Evolutionary conservation across 345 rosid genomes (phyloP), one percentile per base, ranked within the genome.

Genomic region (Syzygium aromaticum): DNA sequence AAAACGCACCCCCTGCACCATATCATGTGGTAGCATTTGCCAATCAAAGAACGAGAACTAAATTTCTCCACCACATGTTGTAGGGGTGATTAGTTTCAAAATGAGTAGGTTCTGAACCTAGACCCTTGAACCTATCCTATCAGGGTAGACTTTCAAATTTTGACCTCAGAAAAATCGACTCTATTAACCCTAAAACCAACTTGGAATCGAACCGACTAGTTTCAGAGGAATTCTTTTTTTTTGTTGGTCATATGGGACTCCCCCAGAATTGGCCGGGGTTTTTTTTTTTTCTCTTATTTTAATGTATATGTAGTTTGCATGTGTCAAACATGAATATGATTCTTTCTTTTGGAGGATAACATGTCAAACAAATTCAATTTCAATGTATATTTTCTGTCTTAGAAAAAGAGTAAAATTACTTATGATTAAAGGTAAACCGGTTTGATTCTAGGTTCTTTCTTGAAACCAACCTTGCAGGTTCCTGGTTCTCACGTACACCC

Each of bases 241-340:
- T 43, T 43, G n/a, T 43, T 6, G 46, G 46, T 43, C 46, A 43
- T 5, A 43, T 6, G 46, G 46, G 46, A 43, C 46, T 43, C 46
- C 46, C 46, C 46, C 46, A 43, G 46, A 43, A 30, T 67, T 30
- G 78, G 1, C 43, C 2, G 0, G 19, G 0, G 12, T 0, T 0
- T 67, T 30, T 16, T 17, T 17, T 30, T 17, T 30, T 67, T 30
- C 78, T 67, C 78, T 30, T 0, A 5, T 63, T 63, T 28, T 28
- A 14, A 14, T 63, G 14, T 28, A 15, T 8, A 28, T 63, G 15
- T 19, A 63, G 0, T 28, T 28, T 28, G 77, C 73, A n/a, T n/a
- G 73, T 63, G 38, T 8, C 0, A 28, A 63, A 16, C 10, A 7
- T 64, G 40, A 64, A 63, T 63, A 15, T 28, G 10, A 28, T 28